These are phyloP conservation scores for Craspedostauros australis DNA, from an alignment of 108 stramenopile genomes.

Conservation along the genomic window DNA sequence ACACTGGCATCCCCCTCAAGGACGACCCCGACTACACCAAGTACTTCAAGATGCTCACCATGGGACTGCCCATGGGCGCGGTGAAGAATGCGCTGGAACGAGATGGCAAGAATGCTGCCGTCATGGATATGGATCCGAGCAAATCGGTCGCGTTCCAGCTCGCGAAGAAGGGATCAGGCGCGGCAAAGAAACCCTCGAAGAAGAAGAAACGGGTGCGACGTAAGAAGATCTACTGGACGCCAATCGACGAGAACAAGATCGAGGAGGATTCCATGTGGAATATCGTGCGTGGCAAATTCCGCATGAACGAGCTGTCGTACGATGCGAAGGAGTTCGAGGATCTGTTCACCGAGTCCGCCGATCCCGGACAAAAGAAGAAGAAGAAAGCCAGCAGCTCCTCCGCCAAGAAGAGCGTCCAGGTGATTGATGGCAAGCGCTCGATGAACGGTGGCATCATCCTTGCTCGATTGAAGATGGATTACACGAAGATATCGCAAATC, in stretches of 20 bases:
- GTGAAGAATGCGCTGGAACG: constrained; percentile 60
- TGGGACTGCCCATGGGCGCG: constrained; percentile 51
- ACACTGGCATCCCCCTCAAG: constrained; percentile 47
- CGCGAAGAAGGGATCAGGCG: constrained; percentile 11
- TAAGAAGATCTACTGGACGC: constrained; percentile 90
- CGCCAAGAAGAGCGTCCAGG: constrained; percentile 78
- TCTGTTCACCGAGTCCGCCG: constrained; percentile 75
- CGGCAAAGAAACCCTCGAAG: constrained; percentile 18
- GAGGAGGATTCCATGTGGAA: constrained; percentile 84
- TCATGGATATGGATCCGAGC: constrained; percentile 56
- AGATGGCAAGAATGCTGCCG: constrained; percentile 52
- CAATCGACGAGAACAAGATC: constrained; percentile 71
- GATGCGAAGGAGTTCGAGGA: constrained; percentile 86
- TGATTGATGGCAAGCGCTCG: constrained; percentile 83
- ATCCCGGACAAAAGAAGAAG: constrained; percentile 62
- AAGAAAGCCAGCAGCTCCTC: constrained; percentile 34
- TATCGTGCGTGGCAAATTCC: constrained; percentile 55
- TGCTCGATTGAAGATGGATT: constrained; percentile 66
- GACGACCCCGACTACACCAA: constrained; percentile 63
- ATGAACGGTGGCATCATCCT: constrained; percentile 92
- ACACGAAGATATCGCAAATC: constrained; percentile 53
- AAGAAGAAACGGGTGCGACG: constrained; percentile 65
- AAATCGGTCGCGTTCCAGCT: constrained; percentile 50
- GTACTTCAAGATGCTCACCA: constrained; percentile 61
- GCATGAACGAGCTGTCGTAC: constrained; percentile 61